Evolutionary conservation across 2,329 filamentous ascomycete genomes (phyloP).

Genomic region (Paecilomyces dactylethromorphus): DNA sequence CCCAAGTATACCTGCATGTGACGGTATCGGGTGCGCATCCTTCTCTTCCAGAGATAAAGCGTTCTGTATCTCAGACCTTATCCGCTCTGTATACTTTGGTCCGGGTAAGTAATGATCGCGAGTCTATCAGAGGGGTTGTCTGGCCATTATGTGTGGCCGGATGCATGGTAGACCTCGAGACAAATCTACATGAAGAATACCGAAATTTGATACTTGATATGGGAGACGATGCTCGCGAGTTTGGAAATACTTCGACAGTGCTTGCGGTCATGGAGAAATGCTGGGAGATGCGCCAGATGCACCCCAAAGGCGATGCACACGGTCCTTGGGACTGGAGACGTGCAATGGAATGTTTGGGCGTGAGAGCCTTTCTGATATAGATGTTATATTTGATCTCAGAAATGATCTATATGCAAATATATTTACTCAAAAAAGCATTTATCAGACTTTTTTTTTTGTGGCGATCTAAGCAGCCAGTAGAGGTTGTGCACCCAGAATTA

Average conservation of each 20-base stretch:
- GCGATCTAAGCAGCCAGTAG: too few species aligned
- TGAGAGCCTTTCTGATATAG: background rate
- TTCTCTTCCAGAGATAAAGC: background rate
- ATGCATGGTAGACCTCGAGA: conserved; percentile 6
- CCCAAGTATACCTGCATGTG: conserved; percentile 2
- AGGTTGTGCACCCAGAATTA: too few species aligned
- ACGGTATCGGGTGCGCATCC: conserved; percentile 3
- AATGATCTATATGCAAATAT: background rate
- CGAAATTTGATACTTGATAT: conserved; percentile 6
- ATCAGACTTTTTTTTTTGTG: too few species aligned
- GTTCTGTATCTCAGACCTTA: background rate
- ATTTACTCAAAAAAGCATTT: background rate
- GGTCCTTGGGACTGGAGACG: conserved; percentile 1
- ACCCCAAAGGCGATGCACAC: background rate
- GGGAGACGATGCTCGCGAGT: conserved; percentile 11
- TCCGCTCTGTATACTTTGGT: background rate
- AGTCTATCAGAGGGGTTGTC: conserved; percentile 6
- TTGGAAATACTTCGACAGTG: conserved; percentile 5
- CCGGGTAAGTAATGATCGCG: background rate
- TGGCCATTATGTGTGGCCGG: conserved; percentile 12
- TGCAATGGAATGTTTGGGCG: conserved; percentile 1
- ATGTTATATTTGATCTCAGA: background rate
- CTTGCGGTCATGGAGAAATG: conserved; percentile 2
- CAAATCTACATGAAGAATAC: conserved; percentile 5
- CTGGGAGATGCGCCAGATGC: conserved; percentile 1